A percentile compares a stretch with the other conserved stretches of the same genome.
Conservation (phyloP, 148 eudicot species). For the Spergularia marina region DNA sequence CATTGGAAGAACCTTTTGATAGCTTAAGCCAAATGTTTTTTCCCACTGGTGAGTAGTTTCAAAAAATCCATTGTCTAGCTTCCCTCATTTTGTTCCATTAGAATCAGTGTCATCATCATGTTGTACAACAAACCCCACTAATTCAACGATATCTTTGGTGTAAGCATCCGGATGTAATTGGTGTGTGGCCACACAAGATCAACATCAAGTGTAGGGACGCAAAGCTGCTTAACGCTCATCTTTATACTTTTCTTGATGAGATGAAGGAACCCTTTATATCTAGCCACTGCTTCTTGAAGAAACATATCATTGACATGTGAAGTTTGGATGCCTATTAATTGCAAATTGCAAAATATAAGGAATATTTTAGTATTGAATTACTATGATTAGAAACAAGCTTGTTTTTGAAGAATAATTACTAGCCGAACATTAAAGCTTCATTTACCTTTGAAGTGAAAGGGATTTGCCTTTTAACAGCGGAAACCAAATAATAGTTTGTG, state of each 20-base stretch:
- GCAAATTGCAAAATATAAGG: not conserved
- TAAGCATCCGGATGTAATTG: slow-evolving; percentile 69
- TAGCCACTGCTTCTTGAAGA: slow-evolving; percentile 75
- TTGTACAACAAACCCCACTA: slow-evolving; percentile 72
- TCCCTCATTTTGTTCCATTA: slow-evolving; percentile 80
- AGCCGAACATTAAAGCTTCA: not conserved
- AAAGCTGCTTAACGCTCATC: slow-evolving; percentile 45
- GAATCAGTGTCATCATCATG: slow-evolving; percentile 97
- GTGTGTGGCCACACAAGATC: slow-evolving; percentile 96
- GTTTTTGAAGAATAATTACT: too few relatives aligned
- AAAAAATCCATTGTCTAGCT: slow-evolving; percentile 73
- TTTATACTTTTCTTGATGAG: slow-evolving; percentile 68
- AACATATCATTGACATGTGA: slow-evolving; percentile 58
- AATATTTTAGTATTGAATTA: not conserved
- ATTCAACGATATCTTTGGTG: slow-evolving; percentile 48
- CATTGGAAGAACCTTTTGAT: slow-evolving; percentile 94
- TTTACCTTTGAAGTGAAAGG: slow-evolving; percentile 80
- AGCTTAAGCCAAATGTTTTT: slow-evolving; percentile 68
- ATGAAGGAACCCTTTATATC: slow-evolving; percentile 88
- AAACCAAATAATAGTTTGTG: too few relatives aligned
- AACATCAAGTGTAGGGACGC: slow-evolving; percentile 87
- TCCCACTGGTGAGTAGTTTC: slow-evolving; percentile 72
- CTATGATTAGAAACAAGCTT: not conserved
- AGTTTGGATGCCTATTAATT: slow-evolving; percentile 56
- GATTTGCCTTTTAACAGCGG: too few relatives aligned